Conservation (phyloP, 371 early-diverging fungal species). For the Mortierella sp. region DNA sequence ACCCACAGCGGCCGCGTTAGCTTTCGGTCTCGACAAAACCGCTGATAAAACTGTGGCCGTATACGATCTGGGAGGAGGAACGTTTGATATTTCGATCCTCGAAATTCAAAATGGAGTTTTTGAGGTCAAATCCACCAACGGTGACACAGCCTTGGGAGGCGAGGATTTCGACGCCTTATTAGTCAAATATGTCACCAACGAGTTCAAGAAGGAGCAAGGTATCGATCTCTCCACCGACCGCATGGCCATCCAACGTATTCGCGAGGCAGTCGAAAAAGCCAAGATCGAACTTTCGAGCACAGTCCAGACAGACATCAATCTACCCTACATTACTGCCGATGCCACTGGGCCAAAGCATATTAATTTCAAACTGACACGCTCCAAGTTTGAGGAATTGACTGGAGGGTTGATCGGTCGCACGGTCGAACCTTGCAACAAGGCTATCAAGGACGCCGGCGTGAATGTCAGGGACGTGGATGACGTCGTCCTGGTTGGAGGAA, state of each 20-base stretch:
- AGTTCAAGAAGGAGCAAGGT: slow-evolving; percentile 89
- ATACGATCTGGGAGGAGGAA: slow-evolving; percentile 99
- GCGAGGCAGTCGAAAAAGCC: slow-evolving; percentile 98
- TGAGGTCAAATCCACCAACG: slow-evolving; percentile 98
- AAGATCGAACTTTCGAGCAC: slow-evolving; percentile 98
- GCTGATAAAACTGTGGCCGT: slow-evolving; percentile 95
- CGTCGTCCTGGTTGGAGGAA: slow-evolving; percentile 99
- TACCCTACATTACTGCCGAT: slow-evolving; percentile 96
- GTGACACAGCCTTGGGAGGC: slow-evolving; percentile 98
- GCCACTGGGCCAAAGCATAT: slow-evolving; percentile 97
- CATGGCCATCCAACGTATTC: slow-evolving; percentile 96
- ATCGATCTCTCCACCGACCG: slow-evolving; percentile 85
- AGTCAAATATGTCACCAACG: slow-evolving; percentile 84
- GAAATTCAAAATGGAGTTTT: slow-evolving; percentile 98
- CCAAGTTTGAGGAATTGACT: slow-evolving; percentile 91
- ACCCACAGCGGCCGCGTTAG: slow-evolving; percentile 99
- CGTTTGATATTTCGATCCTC: slow-evolving; percentile 99
- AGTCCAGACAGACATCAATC: slow-evolving; percentile 93
- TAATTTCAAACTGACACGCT: slow-evolving; percentile 90
- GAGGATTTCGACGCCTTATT: slow-evolving; percentile 98
- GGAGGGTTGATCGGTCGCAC: slow-evolving; percentile 91
- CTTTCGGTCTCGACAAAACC: slow-evolving; percentile 98
- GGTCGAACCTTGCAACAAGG: slow-evolving; percentile 95
- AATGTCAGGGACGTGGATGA: slow-evolving; percentile 88
- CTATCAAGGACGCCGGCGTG: slow-evolving; percentile 96